Conservation (phyloP, 2,329 filamentous ascomycete species). For the Xylariales sp. region DNA sequence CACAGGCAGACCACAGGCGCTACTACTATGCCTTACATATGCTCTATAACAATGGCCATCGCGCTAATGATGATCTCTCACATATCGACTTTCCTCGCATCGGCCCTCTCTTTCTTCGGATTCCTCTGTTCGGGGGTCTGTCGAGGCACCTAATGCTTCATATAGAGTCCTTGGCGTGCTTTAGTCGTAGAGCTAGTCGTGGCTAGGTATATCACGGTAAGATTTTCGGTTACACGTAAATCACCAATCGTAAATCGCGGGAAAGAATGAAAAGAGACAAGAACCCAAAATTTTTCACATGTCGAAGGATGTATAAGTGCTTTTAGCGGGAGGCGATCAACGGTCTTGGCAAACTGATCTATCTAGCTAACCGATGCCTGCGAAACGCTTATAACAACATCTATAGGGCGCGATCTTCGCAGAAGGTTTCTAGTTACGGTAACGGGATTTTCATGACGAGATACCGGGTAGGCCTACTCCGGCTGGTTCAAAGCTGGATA, state of each 20-base stretch:
- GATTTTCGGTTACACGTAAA: no score
- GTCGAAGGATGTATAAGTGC: not conserved
- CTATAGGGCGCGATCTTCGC: not conserved
- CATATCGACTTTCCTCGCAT: not conserved
- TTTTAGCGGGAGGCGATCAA: constrained; percentile 1
- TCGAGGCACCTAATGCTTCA: no score
- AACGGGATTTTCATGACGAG: not conserved
- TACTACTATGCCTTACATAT: no score
- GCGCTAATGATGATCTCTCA: not conserved
- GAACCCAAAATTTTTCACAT: not conserved
- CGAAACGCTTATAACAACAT: not conserved
- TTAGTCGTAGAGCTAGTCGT: no score
- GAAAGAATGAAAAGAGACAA: no score
- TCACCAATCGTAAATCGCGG: no score
- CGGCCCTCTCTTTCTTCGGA: no score
- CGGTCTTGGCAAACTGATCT: not conserved
- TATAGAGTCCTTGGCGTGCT: no score
- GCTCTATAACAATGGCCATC: no score
- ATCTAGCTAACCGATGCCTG: not conserved
- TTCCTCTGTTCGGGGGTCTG: no score
- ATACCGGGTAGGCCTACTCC: not conserved
- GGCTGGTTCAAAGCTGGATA: not conserved
- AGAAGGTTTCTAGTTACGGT: not conserved
- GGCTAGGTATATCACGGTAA: no score
- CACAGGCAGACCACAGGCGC: no score